These are phyloP conservation scores for Trametes meyenii DNA, from an alignment of 768 basidiomycete genomes.

Conservation along the genomic window DNA sequence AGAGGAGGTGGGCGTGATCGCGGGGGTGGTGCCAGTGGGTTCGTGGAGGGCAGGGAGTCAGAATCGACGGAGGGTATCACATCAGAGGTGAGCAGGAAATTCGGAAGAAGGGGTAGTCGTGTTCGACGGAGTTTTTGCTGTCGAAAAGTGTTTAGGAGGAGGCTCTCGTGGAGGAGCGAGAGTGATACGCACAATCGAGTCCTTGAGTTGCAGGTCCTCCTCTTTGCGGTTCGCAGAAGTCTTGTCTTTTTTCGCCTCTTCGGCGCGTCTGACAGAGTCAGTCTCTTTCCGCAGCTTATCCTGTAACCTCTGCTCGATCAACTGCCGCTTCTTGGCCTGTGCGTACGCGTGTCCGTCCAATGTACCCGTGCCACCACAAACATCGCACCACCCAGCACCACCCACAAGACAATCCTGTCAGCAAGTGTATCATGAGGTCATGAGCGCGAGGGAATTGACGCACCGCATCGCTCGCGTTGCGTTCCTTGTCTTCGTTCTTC, in stretches of 20 bases:
- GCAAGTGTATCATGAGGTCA: background rate
- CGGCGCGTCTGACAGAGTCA: conserved; percentile 81
- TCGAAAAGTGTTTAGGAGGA: background rate
- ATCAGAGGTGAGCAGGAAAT: conserved; percentile 79
- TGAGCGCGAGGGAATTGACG: conserved; percentile 23
- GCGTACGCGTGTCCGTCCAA: background rate
- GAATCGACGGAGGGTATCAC: conserved; percentile 47
- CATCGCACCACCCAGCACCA: background rate
- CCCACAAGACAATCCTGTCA: background rate
- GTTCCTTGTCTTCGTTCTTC: conserved; percentile 83
- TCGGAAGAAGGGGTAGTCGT: conserved; percentile 71
- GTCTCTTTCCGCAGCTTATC: conserved; percentile 83
- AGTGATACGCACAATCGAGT: conserved; percentile 66
- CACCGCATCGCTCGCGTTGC: conserved; percentile 85
- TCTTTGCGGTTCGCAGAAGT: conserved; percentile 74
- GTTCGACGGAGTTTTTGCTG: conserved; percentile 76
- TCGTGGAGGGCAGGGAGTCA: conserved; percentile 32
- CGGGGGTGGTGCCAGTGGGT: conserved; percentile 47
- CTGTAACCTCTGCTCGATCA: conserved; percentile 85
- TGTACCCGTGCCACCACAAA: no score
- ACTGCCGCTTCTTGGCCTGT: conserved; percentile 81
- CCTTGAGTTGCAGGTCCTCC: conserved; percentile 79
- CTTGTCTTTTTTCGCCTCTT: conserved; percentile 87
- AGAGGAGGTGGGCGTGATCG: conserved; percentile 76
- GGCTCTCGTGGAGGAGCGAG: background rate